Evolutionary conservation across 176 grass and related monocot species (phyloP).

Genomic region (Avena sativa): DNA sequence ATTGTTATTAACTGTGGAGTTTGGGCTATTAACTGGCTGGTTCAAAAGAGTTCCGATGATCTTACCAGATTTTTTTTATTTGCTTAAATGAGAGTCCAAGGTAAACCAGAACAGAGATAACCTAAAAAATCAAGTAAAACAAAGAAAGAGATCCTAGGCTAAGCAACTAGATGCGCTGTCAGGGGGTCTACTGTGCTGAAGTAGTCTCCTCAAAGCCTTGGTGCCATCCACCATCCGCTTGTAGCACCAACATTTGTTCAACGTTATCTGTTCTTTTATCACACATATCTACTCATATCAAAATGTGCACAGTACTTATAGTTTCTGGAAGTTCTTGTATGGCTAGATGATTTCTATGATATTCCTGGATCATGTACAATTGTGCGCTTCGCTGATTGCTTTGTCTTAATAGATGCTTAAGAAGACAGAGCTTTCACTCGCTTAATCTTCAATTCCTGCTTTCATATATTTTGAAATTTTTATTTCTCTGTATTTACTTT

Average conservation of each 20-base stretch:
- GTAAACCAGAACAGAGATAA: constrained; percentile 10
- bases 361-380: background rate
- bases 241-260: background rate
- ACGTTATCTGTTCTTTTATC: background rate
- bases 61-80: background rate
- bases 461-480: constrained; percentile 12
- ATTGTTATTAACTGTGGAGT: background rate
- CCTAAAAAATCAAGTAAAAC: background rate
- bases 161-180: background rate
- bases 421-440: background rate
- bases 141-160: background rate
- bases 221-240: background rate
- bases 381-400: background rate
- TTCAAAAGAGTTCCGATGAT: constrained; percentile 11
- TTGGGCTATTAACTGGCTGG: constrained; percentile 13
- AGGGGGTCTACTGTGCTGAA: background rate
- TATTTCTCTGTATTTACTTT: constrained; percentile 24
- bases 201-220: background rate
- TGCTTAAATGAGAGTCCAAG: constrained; percentile 14
- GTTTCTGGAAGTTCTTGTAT: constrained; percentile 25
- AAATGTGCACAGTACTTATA: background rate
- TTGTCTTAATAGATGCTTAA: constrained; percentile 22
- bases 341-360: constrained; percentile 14
- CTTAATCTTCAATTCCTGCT: background rate
- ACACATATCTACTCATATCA: background rate